These are phyloP conservation scores for Fomitopsis pinicola DNA, from an alignment of 1,284 basidiomycete genomes.

Conservation along the genomic window DNA sequence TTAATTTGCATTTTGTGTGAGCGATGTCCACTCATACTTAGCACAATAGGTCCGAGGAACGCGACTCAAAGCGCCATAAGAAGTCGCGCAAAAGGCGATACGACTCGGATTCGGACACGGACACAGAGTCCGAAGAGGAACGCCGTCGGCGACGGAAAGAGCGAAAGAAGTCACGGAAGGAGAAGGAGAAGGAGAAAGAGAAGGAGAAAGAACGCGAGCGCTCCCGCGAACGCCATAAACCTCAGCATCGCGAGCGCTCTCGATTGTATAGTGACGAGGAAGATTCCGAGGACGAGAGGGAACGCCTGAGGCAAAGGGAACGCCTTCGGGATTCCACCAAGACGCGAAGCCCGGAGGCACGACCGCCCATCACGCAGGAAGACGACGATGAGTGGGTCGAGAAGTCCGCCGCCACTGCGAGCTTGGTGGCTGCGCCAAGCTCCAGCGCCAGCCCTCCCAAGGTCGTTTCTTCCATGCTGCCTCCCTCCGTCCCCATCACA, in stretches of 20 bases:
- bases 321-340: constrained; percentile 20
- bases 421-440: constrained; percentile 21
- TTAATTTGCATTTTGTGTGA: not conserved
- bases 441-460: constrained; percentile 1
- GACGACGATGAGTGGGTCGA: constrained; percentile 74
- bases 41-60: constrained; percentile 44
- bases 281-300: constrained; percentile 30
- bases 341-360: constrained; percentile 26
- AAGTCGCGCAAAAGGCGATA: constrained; percentile 55
- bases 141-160: constrained; percentile 54
- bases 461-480: constrained; percentile 21
- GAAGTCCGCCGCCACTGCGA: constrained; percentile 39
- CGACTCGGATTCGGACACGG: constrained; percentile 47
- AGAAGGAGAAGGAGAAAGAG: constrained; percentile 31
- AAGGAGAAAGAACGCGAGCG: constrained; percentile 35
- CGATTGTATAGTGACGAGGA: constrained; percentile 34
- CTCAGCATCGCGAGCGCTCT: constrained; percentile 23
- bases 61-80: constrained; percentile 45
- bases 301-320: constrained; percentile 23
- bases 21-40: not conserved
- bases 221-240: constrained; percentile 30
- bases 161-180: constrained; percentile 50
- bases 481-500: constrained; percentile 19
- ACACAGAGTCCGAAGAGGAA: constrained; percentile 56
- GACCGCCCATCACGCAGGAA: constrained; percentile 30